These are phyloP conservation scores for Fraxinus paxiana DNA, from an alignment of 305 asterid genomes.

Conservation along the genomic window DNA sequence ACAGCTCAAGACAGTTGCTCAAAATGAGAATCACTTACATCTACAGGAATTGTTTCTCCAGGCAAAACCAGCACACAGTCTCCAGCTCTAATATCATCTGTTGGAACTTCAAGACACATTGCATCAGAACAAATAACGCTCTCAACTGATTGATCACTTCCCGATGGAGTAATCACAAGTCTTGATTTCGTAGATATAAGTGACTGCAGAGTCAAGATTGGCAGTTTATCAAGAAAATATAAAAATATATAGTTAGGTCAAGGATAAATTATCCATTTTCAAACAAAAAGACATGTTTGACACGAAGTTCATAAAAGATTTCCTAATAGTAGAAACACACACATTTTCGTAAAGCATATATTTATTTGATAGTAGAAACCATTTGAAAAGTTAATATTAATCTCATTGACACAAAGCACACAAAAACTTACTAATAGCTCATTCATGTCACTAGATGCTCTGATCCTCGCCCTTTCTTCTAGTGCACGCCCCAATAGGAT, in stretches of 20 bases:
- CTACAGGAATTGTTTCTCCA: conserved; percentile 95
- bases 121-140: conserved; percentile 67
- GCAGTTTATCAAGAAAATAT: conserved; percentile 23
- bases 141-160: conserved; percentile 55
- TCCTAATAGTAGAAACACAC: no score
- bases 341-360: neutral
- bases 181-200: conserved; percentile 87
- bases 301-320: conserved; percentile 1
- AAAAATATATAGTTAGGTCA: neutral
- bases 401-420: neutral
- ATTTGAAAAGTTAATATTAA: conserved; percentile 3
- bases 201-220: conserved; percentile 56
- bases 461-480: conserved; percentile 92
- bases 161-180: conserved; percentile 77
- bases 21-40: conserved; percentile 53
- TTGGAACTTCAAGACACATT: conserved; percentile 84
- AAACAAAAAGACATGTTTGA: neutral
- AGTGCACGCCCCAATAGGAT: conserved; percentile 90
- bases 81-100: conserved; percentile 81
- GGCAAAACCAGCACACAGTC: conserved; percentile 88
- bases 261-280: neutral
- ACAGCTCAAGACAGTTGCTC: neutral
- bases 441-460: conserved; percentile 97
- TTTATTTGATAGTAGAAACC: conserved; percentile 12
- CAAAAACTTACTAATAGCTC: conserved; percentile 71